phyloP scores from a whole-genome alignment of 495 filamentous ascomycete genomes.

The Aspergillus avenaceus region DNA sequence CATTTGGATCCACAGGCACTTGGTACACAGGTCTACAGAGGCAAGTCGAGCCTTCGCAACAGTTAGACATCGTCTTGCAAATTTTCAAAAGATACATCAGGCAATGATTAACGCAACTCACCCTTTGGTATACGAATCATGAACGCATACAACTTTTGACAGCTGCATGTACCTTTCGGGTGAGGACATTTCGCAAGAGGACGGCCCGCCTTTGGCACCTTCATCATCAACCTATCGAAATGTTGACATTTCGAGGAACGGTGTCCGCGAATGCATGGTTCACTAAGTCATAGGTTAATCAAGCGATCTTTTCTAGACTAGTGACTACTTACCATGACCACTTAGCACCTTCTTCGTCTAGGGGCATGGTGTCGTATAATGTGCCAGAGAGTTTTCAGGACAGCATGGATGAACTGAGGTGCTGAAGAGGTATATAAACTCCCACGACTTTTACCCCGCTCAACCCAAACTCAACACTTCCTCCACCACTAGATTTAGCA shows the following conservation, averaged over 20 bases:
- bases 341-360: constrained; percentile 44
- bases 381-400: constrained; percentile 1
- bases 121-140: constrained; percentile 51
- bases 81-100: no score
- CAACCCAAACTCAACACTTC: no score
- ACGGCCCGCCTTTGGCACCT: constrained; percentile 75
- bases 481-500: no score
- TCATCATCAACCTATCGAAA: constrained; percentile 68
- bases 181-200: constrained; percentile 76
- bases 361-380: constrained; percentile 33
- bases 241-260: constrained; percentile 82
- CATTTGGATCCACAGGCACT: constrained; percentile 22
- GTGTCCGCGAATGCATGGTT: constrained; percentile 82
- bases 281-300: constrained; percentile 39
- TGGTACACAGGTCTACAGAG: constrained; percentile 40
- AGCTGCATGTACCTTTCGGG: constrained; percentile 57
- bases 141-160: constrained; percentile 47
- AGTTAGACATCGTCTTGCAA: neutral
- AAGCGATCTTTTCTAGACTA: neutral
- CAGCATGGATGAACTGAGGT: neutral
- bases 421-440: no score
- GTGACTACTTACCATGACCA: constrained; percentile 45
- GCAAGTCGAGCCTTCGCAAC: constrained; percentile 28
- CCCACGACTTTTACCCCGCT: no score
- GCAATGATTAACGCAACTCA: constrained; percentile 11